A percentile compares a stretch with the other conserved stretches of the same genome.
Evolutionary conservation across 495 filamentous ascomycete genomes (phyloP).

Genomic region (Zalerion maritima): DNA sequence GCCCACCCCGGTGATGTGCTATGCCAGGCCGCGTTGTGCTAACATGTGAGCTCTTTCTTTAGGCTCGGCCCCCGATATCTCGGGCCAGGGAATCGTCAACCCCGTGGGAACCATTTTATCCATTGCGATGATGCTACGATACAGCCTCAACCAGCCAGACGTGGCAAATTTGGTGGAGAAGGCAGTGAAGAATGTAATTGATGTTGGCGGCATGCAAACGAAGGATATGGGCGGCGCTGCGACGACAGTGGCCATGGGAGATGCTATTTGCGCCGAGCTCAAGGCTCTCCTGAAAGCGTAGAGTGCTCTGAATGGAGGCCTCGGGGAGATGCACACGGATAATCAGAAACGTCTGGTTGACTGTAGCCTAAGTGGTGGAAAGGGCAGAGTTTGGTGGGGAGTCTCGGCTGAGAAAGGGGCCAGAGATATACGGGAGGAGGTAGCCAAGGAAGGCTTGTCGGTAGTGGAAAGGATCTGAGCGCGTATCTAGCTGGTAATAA

Average conservation of each 20-base stretch:
- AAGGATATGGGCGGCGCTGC: slow-evolving; percentile 64
- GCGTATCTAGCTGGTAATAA: no score
- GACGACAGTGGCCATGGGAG: slow-evolving; percentile 64
- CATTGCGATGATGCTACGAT: slow-evolving; percentile 83
- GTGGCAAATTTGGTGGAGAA: slow-evolving; percentile 64
- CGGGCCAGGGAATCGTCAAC: slow-evolving; percentile 79
- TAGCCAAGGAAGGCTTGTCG: no score
- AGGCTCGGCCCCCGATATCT: slow-evolving; percentile 64
- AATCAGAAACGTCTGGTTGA: no score
- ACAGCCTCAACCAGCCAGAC: slow-evolving; percentile 62
- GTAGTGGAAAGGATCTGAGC: no score
- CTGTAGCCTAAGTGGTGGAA: no score
- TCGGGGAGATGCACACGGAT: no score
- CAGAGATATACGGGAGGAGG: no score
- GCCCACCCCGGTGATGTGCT: slow-evolving; percentile 26
- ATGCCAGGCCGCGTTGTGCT: neutral
- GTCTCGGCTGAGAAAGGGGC: no score
- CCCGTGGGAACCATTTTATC: slow-evolving; percentile 73
- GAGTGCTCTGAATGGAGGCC: no score
- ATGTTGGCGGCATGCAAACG: slow-evolving; percentile 57
- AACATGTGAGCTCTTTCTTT: no score
- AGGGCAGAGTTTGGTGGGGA: no score
- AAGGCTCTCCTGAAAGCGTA: slow-evolving; percentile 35
- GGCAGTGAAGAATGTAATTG: slow-evolving; percentile 64
- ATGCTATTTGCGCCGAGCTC: slow-evolving; percentile 62